A percentile compares a stretch with the other conserved stretches of the same genome.
phyloP scores from a whole-genome alignment of 805 yeast species.

The Teunomyces atbi region DNA sequence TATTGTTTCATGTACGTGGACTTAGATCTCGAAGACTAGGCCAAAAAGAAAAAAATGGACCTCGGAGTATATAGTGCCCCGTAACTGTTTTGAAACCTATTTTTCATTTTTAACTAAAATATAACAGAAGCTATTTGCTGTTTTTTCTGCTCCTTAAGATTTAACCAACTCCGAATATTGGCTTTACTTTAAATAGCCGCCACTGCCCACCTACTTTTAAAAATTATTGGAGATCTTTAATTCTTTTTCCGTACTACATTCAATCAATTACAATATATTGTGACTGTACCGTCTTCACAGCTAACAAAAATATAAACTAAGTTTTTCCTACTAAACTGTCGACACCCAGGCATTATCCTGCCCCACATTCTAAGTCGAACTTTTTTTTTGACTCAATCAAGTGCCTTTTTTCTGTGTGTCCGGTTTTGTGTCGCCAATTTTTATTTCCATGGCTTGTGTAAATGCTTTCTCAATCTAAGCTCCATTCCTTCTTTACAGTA shows the following conservation, averaged over 20 bases:
- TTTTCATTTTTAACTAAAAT: not conserved
- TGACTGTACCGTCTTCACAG: not conserved
- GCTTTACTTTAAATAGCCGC: not conserved
- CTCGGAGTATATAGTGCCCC: not conserved
- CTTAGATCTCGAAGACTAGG: not conserved
- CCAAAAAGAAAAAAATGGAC: not conserved
- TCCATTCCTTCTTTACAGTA: not conserved
- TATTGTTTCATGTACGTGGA: not conserved
- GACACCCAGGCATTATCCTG: not conserved
- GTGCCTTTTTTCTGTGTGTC: not conserved
- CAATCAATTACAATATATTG: not conserved
- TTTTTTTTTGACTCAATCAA: not conserved
- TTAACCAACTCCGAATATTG: not conserved
- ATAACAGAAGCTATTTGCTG: not conserved
- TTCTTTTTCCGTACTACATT: not conserved
- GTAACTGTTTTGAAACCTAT: not conserved
- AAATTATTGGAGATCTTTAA: not conserved
- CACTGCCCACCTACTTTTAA: not conserved
- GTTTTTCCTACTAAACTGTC: not conserved
- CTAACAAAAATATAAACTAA: not conserved
- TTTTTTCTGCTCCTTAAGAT: not conserved
- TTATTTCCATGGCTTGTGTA: constrained; percentile 1
- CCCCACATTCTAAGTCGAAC: not conserved
- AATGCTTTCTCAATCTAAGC: constrained; percentile 2
- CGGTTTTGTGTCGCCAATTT: not conserved